Evolutionary conservation across 345 rosid species (phyloP), one percentile per base, ranked within the genome.

Genomic region (Eucalyptus brandiana): DNA sequence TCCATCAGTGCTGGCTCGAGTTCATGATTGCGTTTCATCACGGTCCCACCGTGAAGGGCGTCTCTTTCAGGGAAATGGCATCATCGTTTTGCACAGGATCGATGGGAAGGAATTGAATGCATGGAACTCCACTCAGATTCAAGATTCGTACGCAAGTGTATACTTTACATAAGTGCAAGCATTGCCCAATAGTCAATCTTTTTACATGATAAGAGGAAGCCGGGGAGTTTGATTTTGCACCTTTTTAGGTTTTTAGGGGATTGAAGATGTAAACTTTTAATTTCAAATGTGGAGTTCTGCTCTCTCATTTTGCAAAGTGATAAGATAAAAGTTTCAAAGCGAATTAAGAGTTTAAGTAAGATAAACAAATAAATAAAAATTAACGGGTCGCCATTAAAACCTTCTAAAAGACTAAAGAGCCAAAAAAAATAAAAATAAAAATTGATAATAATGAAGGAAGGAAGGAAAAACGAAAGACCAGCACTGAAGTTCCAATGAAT

Each of bases 271-370:
- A 2, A 8, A 53, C 2, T 53, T 53, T 53, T 19, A 53, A 8
- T 53, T 53, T 53, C 5, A 19, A 21, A 53, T 53, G 26, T 53
- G 11, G 2, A 4, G 26, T 53, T 53, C 2, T 4, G 2, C 11
- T 21, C 2, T 19, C 26, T 0, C 0, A 0, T 53, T 21, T 8
- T 21, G 11, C 0, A 53, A 53, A 53, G 26, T 53, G 9, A 21
- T 0, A 21, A 1, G 0, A 0, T 53, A 53, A 53, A 53, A 53
- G 5, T 53, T 4, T 19, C 0, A 1, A 2, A 53, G 5, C 0
- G 1, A 53, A 21, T 53, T 21, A 2, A 21, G 11, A 53, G 58
- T 53, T 53, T 53, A 53, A 53, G 58, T 53, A 53, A 0, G 1
- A 21, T 53, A 53, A 1, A 53, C 7, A 8, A 1, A 0, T 0